Percentiles rank a stretch among this genome's conserved stretches.
Evolutionary conservation across 352 stramenopile species (phyloP).

Genomic region (Plasmopara halstedii): DNA sequence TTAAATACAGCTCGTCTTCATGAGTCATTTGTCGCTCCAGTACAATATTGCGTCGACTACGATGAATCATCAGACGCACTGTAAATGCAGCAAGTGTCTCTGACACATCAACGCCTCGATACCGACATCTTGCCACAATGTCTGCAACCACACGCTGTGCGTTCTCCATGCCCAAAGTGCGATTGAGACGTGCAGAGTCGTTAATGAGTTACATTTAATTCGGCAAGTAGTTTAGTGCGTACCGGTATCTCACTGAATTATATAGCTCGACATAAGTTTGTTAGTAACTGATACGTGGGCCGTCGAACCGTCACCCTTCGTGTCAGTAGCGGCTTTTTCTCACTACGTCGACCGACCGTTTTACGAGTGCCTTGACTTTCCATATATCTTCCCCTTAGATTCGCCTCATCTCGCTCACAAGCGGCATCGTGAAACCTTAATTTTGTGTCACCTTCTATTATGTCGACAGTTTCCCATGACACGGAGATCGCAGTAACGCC

Average conservation of each 20-base stretch:
- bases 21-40: constrained; percentile 65
- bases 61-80: constrained; percentile 57
- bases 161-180: constrained; percentile 34
- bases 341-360: too few relatives aligned
- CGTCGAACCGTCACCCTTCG: too few relatives aligned
- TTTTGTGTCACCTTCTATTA: constrained; percentile 1
- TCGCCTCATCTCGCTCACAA: neutral
- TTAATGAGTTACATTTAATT: too few relatives aligned
- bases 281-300: too few relatives aligned
- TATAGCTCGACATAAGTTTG: neutral
- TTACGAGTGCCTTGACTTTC: too few relatives aligned
- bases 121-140: constrained; percentile 67
- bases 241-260: neutral
- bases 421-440: neutral
- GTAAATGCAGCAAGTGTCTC: constrained; percentile 87
- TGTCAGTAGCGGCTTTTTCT: too few relatives aligned
- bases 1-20: constrained; percentile 68
- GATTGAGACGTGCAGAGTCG: too few relatives aligned
- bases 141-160: constrained; percentile 58
- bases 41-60: constrained; percentile 52
- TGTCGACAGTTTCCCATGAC: constrained; percentile 6
- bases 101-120: constrained; percentile 70
- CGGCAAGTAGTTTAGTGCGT: too few relatives aligned
- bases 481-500: constrained; percentile 13
- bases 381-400: too few relatives aligned